A percentile compares a stretch with the other conserved stretches of the same genome.
These are phyloP conservation scores for Glebionis coronaria DNA, from an alignment of 129 eudicot species.

Conservation along the genomic window DNA sequence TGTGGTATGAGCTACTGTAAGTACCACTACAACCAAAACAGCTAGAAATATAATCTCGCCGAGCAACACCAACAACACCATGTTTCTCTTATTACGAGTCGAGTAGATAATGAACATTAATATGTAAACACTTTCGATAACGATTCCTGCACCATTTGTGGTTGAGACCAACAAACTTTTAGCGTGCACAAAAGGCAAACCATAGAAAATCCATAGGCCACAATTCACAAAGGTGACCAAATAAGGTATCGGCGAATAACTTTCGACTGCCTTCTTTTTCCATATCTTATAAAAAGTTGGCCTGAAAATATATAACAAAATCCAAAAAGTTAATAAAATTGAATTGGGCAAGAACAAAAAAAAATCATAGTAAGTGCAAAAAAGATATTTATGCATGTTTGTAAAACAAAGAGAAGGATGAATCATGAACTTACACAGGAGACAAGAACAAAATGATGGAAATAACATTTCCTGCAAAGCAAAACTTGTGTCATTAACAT, in stretches of 20 bases:
- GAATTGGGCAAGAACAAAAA: no score
- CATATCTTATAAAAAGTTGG: slow-evolving; percentile 70
- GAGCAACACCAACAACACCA: slow-evolving; percentile 28
- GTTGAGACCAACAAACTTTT: slow-evolving; percentile 60
- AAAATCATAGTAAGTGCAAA: no score
- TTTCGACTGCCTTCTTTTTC: slow-evolving; percentile 75
- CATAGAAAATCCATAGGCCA: slow-evolving; percentile 77
- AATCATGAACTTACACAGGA: slow-evolving; percentile 57
- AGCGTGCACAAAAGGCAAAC: slow-evolving; percentile 81
- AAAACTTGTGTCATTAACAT: background rate
- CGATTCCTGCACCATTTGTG: slow-evolving; percentile 61
- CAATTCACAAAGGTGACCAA: slow-evolving; percentile 73
- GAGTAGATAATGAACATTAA: slow-evolving; percentile 46
- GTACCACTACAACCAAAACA: slow-evolving; percentile 35
- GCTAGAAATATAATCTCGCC: slow-evolving; percentile 48
- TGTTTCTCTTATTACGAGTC: slow-evolving; percentile 36
- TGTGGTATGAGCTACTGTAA: slow-evolving; percentile 44
- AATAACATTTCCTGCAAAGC: slow-evolving; percentile 50
- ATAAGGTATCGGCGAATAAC: slow-evolving; percentile 70
- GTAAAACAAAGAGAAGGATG: background rate
- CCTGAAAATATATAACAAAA: slow-evolving; percentile 33
- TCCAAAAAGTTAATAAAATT: background rate
- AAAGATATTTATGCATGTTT: slow-evolving; percentile 1
- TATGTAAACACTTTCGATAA: slow-evolving; percentile 56
- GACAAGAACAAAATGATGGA: slow-evolving; percentile 55